These are phyloP conservation scores for Daldinia bambusicola DNA, from an alignment of 495 filamentous ascomycete species.

Conservation along the genomic window DNA sequence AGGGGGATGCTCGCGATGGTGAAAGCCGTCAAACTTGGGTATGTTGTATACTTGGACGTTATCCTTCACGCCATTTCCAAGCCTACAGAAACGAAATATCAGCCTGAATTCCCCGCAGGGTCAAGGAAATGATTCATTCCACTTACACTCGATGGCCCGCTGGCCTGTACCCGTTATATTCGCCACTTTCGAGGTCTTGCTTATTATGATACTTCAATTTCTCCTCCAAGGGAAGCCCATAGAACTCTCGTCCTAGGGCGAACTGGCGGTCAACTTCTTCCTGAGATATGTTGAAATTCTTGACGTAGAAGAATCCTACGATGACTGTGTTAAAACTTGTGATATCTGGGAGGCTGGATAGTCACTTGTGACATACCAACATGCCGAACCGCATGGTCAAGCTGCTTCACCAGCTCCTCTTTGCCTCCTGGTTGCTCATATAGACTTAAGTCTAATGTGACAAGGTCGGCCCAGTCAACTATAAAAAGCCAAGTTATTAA, in stretches of 20 bases:
- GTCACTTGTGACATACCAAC: constrained; percentile 53
- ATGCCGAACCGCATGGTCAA: constrained; percentile 66
- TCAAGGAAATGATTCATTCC: not conserved
- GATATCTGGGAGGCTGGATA: not conserved
- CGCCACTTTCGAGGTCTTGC: constrained; percentile 40
- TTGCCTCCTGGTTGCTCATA: constrained; percentile 65
- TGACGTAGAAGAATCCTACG: constrained; percentile 67
- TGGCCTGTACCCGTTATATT: constrained; percentile 55
- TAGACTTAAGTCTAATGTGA: constrained; percentile 63
- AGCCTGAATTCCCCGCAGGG: not conserved
- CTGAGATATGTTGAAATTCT: constrained; percentile 67
- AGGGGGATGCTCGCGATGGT: constrained; percentile 53
- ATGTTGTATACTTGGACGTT: constrained; percentile 65
- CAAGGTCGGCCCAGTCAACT: constrained; percentile 67
- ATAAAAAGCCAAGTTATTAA: constrained; percentile 24
- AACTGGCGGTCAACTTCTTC: constrained; percentile 71
- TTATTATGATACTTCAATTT: constrained; percentile 52
- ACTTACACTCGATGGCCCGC: constrained; percentile 58
- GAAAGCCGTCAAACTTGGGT: constrained; percentile 60
- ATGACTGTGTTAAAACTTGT: constrained; percentile 8
- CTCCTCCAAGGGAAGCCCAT: constrained; percentile 64
- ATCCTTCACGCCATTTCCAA: constrained; percentile 59
- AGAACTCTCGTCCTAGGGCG: constrained; percentile 65
- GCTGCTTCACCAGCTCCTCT: constrained; percentile 62
- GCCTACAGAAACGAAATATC: constrained; percentile 34